Evolutionary conservation across 495 filamentous ascomycete species (phyloP), one percentile per base, ranked within the genome.

Genomic region (Talaromyces thailandensis): DNA sequence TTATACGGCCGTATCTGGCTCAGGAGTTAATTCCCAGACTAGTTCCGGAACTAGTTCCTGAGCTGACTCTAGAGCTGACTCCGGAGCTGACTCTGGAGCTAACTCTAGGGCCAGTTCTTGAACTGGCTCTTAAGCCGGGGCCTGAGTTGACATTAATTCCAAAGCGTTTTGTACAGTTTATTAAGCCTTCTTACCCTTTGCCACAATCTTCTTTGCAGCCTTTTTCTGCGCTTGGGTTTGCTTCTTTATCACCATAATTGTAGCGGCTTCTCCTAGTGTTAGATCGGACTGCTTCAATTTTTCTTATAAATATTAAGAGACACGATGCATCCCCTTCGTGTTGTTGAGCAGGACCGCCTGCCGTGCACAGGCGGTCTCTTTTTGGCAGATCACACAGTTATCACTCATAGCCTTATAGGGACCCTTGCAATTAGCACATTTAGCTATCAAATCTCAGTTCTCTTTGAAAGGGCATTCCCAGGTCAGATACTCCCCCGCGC

Each of bases 391-490:
- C 11, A 1, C 1, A 9, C 50, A 53, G 23, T 9, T 53, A 2
- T 24, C 21, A 9, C 50, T 53, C 0, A 4, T 0, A 1, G 50
- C 24, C 50, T 53, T 53, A 14, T 53, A 14, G 4, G 50, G 9
- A 16, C 50, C 50, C 4, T 55, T 50, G 12, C 58, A 67, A 35
- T 67, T 63, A 26, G 61, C 58, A 31, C 58, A 67, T 51, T 64
- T 67, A 3, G 48, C 31, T 18, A n/a, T 58, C 32, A 63, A n/a
- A 25, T 40, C 35, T 24, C 18, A 1, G 7, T 57, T 56, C 26
- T 57, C 2, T 48, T 53, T 56, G 55, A 29, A 60, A 5, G 55
- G 56, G 55, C 64, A 68, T 63, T 66, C 62, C 66, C 57, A 68
- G 64, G 64, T 68, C 56, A 55, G 62, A 58, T 68, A 60, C 62